Percentiles rank a stretch among this genome's conserved stretches.
phyloP scores from a whole-genome alignment of 441 rosid species.

The Adansonia rubrostipa region DNA sequence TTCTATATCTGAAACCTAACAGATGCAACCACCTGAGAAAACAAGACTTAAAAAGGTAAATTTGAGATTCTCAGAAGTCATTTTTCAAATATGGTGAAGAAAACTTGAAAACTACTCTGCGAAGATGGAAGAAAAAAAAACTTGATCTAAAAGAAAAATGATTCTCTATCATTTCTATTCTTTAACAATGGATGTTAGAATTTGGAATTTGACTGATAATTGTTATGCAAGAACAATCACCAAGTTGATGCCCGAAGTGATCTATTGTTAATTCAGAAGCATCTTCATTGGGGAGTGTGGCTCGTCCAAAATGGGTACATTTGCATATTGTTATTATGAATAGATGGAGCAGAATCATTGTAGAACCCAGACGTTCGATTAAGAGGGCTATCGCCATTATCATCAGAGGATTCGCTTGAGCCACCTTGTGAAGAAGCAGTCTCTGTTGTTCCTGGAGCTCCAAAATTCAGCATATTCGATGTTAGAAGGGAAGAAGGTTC shows the following conservation, averaged over 20 bases:
- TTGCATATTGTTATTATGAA: conserved; percentile 57
- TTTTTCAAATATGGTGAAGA: conserved; percentile 15
- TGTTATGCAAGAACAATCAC: conserved; percentile 29
- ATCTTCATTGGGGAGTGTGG: conserved; percentile 57
- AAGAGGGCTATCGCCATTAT: conserved; percentile 61
- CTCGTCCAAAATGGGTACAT: conserved; percentile 68
- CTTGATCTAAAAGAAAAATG: conserved; percentile 20
- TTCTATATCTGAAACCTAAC: conserved; percentile 4
- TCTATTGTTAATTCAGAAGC: conserved; percentile 28
- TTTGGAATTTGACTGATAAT: conserved; percentile 29
- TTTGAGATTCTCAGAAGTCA: background rate
- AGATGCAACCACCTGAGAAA: background rate
- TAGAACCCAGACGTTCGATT: conserved; percentile 54
- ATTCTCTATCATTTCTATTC: conserved; percentile 30
- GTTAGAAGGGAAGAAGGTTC: conserved; percentile 53
- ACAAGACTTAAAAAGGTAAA: background rate
- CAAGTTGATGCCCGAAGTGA: conserved; percentile 26
- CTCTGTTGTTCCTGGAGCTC: conserved; percentile 45
- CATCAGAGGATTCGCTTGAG: conserved; percentile 79
- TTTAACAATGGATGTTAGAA: conserved; percentile 37
- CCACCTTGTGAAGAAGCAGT: conserved; percentile 79
- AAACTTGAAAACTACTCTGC: conserved; percentile 23
- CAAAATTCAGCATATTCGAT: conserved; percentile 68
- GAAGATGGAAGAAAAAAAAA: no score
- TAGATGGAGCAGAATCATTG: conserved; percentile 50